These are phyloP conservation scores for Syncephalis fuscata DNA, from an alignment of 371 early-diverging fungal genomes.

Conservation along the genomic window DNA sequence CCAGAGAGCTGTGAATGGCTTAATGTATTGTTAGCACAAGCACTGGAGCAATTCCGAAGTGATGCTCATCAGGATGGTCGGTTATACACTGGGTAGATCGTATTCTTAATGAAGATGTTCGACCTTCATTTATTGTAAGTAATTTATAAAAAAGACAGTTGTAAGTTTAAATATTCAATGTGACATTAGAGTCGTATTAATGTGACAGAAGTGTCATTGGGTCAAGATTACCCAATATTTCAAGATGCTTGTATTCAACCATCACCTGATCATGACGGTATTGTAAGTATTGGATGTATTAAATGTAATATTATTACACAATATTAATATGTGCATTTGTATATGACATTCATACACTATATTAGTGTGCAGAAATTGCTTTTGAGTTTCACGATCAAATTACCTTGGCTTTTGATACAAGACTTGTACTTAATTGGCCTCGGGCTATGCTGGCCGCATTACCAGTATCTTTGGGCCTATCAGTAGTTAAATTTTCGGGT, in stretches of 20 bases:
- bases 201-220: constrained; percentile 77
- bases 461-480: constrained; percentile 69
- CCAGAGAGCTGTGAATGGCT: constrained; percentile 87
- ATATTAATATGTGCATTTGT: no score
- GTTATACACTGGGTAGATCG: constrained; percentile 54
- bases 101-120: constrained; percentile 57
- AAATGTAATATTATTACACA: no score
- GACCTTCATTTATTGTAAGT: constrained; percentile 62
- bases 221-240: constrained; percentile 75
- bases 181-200: constrained; percentile 49
- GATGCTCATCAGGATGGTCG: constrained; percentile 62
- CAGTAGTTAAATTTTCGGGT: constrained; percentile 72
- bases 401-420: constrained; percentile 62
- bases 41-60: constrained; percentile 61
- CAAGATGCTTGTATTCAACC: constrained; percentile 49
- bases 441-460: constrained; percentile 68
- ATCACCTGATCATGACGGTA: constrained; percentile 17
- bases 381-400: constrained; percentile 67
- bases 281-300: no score
- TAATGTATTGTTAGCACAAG: constrained; percentile 76
- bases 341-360: constrained; percentile 1
- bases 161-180: neutral
- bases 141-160: neutral
- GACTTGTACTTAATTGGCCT: constrained; percentile 83
- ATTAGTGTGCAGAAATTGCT: constrained; percentile 53